Conservation (phyloP, 441 rosid species). For the Dalechampia spathulata region DNA sequence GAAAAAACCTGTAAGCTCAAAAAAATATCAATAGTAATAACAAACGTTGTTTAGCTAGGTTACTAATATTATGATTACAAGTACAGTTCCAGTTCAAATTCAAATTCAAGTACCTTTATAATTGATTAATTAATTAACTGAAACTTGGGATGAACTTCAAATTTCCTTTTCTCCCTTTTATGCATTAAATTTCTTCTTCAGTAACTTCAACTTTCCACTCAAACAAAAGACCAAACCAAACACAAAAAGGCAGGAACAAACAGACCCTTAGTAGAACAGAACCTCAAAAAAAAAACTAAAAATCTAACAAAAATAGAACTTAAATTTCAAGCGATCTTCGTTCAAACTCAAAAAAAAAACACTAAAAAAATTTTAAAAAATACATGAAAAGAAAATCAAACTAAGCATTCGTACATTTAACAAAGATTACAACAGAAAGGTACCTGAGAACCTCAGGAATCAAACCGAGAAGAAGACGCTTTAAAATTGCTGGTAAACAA, state of each 20-base stretch:
- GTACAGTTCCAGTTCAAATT: too few species aligned
- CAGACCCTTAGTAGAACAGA: neutral
- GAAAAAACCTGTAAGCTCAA: too few species aligned
- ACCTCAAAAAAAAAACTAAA: neutral
- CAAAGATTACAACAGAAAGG: too few species aligned
- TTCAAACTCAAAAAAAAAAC: neutral
- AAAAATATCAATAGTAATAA: too few species aligned
- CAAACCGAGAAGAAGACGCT: neutral
- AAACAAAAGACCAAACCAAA: neutral
- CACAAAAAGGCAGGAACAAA: neutral
- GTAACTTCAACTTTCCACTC: neutral
- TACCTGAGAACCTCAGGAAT: slow-evolving; percentile 17
- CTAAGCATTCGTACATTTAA: too few species aligned
- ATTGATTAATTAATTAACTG: too few species aligned
- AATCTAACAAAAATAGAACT: neutral
- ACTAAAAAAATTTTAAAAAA: neutral
- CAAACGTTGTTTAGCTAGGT: too few species aligned
- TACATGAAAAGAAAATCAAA: neutral
- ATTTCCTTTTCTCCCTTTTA: neutral
- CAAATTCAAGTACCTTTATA: too few species aligned
- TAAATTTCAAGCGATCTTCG: neutral
- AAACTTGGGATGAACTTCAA: too few species aligned
- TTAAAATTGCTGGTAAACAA: too few species aligned
- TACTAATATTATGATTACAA: too few species aligned
- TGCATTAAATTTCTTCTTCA: neutral